Percentiles rank a stretch among this genome's conserved stretches.
Evolutionary conservation across 345 rosid genomes (phyloP).

Genomic region (Gossypium australe): DNA sequence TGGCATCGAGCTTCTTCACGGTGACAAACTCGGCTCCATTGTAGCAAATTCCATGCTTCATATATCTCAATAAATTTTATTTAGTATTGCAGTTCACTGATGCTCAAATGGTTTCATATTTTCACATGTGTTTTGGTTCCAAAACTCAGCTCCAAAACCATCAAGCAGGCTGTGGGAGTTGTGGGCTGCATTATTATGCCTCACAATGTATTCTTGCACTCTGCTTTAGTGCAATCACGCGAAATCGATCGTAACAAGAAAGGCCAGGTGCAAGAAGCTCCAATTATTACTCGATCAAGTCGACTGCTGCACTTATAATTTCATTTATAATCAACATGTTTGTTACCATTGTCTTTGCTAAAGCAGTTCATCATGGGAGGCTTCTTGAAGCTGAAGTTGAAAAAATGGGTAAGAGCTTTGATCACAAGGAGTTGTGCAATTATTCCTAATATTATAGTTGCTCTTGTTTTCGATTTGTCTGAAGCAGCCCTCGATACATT

Average conservation of each 20-base stretch:
- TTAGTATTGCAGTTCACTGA: slow-evolving; percentile 1
- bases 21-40: slow-evolving; percentile 24
- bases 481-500: slow-evolving; percentile 63
- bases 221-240: slow-evolving; percentile 93
- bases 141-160: slow-evolving; percentile 77
- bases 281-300: slow-evolving; percentile 80
- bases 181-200: slow-evolving; percentile 98
- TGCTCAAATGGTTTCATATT: background rate
- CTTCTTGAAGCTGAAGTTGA: slow-evolving; percentile 73
- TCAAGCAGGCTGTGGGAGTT: slow-evolving; percentile 85
- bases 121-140: slow-evolving; percentile 67
- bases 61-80: too few species aligned
- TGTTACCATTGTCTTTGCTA: slow-evolving; percentile 85
- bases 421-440: slow-evolving; percentile 85
- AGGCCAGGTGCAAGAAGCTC: slow-evolving; percentile 72
- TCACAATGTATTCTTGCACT: slow-evolving; percentile 87
- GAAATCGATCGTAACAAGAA: slow-evolving; percentile 58
- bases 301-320: slow-evolving; percentile 57
- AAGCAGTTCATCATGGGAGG: slow-evolving; percentile 98
- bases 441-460: slow-evolving; percentile 74
- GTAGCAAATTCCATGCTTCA: background rate
- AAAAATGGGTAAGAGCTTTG: slow-evolving; percentile 93
- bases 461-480: slow-evolving; percentile 63
- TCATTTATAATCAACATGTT: slow-evolving; percentile 85
- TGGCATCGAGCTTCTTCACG: slow-evolving; percentile 69